Base-by-base conservation (phyloP, 1,139 yeast genomes). In the Yamadazyma conglobata region DNA sequence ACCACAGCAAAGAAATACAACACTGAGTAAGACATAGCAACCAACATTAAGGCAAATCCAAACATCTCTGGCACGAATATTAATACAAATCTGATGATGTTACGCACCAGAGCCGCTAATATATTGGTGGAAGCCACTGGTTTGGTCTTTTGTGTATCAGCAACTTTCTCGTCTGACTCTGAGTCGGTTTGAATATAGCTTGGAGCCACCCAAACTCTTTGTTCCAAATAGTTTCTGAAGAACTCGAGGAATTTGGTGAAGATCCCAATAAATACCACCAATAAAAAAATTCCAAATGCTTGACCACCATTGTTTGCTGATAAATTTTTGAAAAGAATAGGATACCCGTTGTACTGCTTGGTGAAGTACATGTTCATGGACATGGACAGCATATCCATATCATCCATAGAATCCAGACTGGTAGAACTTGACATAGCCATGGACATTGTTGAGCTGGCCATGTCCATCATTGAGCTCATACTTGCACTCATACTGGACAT, bases 21-120 rank as follows among this genome's bases (percentile, higher is more conserved):
- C 34, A 80, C 47, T 7, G 80, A 71, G 50, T 64, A 81, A 19
- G 83, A 65, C 93, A 83, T 83, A 8, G 82, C 83, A 10, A 79
- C 88, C 60, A 83, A 69, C 93, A 83, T 83, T 45, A 83, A 57
- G 23, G 79, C 77, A 50, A 78, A 82, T 7, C 82, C 79, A 29
- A 83, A 52, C 64, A 81, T 62, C 19, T 83, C 83, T 4, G 84
- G 74, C 15, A 76, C 50, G 37, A 83, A 77, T 13, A 78, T 70
- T 26, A 82, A 46, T 0, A 67, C 31, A 15, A 79, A 54, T 44
- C 89, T 62, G 10, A 79, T 63, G 7, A 65, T 34, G 52, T 82
- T 85, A 50, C 83, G 51, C 22, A 65, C 20, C 13, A 43, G 27
- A 9, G 18, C 28, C 6, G 45, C 32, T 6, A 47, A 35, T 10